Evolutionary conservation across 345 rosid genomes (phyloP).

Genomic region (Punica granatum): DNA sequence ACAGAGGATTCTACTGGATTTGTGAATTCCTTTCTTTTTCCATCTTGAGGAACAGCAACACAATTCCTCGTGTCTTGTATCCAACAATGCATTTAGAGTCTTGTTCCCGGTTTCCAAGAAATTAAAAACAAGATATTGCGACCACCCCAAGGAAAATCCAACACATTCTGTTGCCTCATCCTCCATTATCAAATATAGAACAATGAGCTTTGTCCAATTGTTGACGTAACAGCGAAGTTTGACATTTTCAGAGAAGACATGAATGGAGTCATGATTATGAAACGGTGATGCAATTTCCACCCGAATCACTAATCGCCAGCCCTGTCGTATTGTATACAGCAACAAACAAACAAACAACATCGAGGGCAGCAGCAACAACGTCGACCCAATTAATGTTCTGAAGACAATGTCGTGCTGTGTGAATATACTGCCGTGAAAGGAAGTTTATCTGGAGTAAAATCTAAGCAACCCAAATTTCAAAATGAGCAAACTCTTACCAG

Average conservation of each 20-base stretch:
- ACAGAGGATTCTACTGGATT: background rate
- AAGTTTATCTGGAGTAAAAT: background rate
- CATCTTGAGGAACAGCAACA: too few relatives aligned
- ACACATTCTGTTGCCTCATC: too few relatives aligned
- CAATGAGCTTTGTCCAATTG: background rate
- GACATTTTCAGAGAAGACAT: background rate
- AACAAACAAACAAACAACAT: background rate
- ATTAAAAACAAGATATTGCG: too few relatives aligned
- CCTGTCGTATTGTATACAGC: background rate
- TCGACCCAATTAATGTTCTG: background rate
- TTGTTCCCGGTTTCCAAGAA: background rate
- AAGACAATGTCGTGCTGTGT: background rate
- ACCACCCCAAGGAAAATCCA: too few relatives aligned
- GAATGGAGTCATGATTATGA: too few relatives aligned
- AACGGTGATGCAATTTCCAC: background rate
- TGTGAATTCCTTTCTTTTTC: background rate
- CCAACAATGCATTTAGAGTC: background rate
- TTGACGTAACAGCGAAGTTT: background rate
- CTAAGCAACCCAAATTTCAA: background rate
- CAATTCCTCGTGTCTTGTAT: background rate
- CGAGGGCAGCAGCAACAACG: background rate
- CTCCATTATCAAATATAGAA: background rate
- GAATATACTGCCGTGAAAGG: background rate
- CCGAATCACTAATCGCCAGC: background rate
- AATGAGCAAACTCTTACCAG: conserved; percentile 36